These are phyloP conservation scores for Nicotiana undulata DNA, from an alignment of 257 asterid genomes.

Conservation along the genomic window DNA sequence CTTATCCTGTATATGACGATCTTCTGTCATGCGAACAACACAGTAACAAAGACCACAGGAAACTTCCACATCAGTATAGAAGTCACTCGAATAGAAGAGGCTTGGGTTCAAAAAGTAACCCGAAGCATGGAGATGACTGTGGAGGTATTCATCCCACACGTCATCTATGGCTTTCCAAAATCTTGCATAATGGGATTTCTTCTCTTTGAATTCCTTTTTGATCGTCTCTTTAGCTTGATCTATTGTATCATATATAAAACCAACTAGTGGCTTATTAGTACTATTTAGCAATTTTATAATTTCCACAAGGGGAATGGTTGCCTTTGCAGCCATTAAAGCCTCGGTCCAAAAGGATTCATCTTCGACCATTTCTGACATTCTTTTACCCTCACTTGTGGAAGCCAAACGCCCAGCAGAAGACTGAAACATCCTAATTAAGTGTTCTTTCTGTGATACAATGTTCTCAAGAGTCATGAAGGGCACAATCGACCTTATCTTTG, in stretches of 20 bases:
- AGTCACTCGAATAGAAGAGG: constrained; percentile 31
- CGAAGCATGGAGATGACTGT: constrained; percentile 57
- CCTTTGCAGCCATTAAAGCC: constrained; percentile 29
- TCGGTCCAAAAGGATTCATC: constrained; percentile 39
- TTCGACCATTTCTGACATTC: constrained; percentile 28
- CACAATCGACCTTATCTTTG: constrained; percentile 16
- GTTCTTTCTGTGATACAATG: constrained; percentile 27
- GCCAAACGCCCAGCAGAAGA: constrained; percentile 23
- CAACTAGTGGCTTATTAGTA: constrained; percentile 24
- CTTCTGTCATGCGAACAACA: constrained; percentile 21
- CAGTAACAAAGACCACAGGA: constrained; percentile 33
- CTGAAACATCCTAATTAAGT: constrained; percentile 20
- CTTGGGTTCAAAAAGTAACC: constrained; percentile 55
- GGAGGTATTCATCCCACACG: constrained; percentile 47
- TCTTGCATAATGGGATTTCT: constrained; percentile 23
- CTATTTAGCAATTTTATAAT: constrained; percentile 27
- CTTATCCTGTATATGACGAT: constrained; percentile 13
- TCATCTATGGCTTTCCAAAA: constrained; percentile 53
- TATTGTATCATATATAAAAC: constrained; percentile 42
- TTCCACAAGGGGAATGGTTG: constrained; percentile 44
- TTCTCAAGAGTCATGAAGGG: constrained; percentile 50
- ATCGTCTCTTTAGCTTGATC: constrained; percentile 65
- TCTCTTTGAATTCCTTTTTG: constrained; percentile 25
- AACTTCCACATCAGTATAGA: constrained; percentile 41
- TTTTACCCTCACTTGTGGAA: constrained; percentile 24